Base-by-base conservation (phyloP, 2,329 filamentous ascomycete species). In the Endocalyx cinctus region DNA sequence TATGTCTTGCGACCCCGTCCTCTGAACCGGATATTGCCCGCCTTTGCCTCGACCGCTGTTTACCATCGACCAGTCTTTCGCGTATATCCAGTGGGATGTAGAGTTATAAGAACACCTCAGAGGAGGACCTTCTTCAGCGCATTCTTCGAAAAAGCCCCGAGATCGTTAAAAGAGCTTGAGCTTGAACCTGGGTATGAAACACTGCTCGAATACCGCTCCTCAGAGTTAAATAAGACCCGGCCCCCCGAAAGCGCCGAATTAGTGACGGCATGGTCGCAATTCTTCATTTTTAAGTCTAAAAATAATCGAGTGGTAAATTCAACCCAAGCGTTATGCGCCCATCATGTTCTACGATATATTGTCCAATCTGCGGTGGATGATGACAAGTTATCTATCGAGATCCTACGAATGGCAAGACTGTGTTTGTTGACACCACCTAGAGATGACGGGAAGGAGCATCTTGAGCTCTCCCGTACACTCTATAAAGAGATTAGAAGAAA, bases 121-220 rank as follows among this genome's bases (percentile, higher is more conserved):
- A 60, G 66, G 30, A 66, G 80, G 42, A 71, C 72, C 4, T 78
- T 89, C 37, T 70, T 88, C 48, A 70, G 71, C 17, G n/a, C n/a
- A n/a, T 63, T 87, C 29, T 74, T 84, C 46, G 55, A 68, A 42
- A 77, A 79, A 47, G 63, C 76, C 4, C 71, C 77, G 13, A 69
- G 76, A 38, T 64, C 73, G 36, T 60, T 79, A 27, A 81, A 78
- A 55, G 68, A 77, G 15, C 68, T 79, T 31, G 71, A 79, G 47
- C 65, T 80, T 39, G 84, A 79, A 50, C 83, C 77, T 1, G 88
- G 87, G 33, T 75, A 88, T 50, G 77, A 79, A 43, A 74, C 72
- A 12, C 76, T 95, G 63, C 73, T 84, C 48, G 74, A 84, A 38
- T 74, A 87, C 56, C 67, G 74, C 33, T 75, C 76, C 45, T 74